Evolutionary conservation across 306 rosid species (phyloP), one percentile per base, ranked within the genome.

Genomic region (Dalbergia cochinchinensis): DNA sequence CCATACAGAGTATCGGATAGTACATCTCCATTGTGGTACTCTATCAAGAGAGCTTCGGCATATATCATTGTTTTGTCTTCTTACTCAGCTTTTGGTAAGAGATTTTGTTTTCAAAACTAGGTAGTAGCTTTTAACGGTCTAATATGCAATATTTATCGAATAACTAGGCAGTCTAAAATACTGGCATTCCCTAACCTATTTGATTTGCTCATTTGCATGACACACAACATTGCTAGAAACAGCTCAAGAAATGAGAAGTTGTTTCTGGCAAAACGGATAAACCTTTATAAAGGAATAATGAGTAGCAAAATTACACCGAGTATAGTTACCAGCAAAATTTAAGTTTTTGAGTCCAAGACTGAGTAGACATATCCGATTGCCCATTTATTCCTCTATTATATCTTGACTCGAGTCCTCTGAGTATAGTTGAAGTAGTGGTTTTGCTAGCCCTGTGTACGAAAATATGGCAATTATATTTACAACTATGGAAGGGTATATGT

Each of bases 41-140:
- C 89, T 35, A 51, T 76, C 72, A 76, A 85, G 90, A 91, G 94
- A 85, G 97, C 94, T 77, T 88, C 96, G 0, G 85, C 96, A 11
- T 80, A 93, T 84, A 88, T 93, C 87, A 89, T 91, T 71, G 96
- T 93, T 59, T 63, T 93, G 81, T 68, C 94, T 65, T 77, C 80
- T 26, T 93, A 93, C 78, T 93, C 97, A 8, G 94, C 96, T 15
- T 84, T 73, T 75, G 96, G 96, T 93, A 85, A 85, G 71, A 37
- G 44, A 44, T 50, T 73, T 57, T 2, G 15, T 22, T 41, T 51
- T 26, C 41, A 42, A 59, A 50, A 69, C 65, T 57, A 42, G 19
- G 22, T 55, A 50, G 47, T 55, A 22, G 59, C 75, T 77, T 55
- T 3, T 22, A 16, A 10, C 18, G 18, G 16, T 50, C 14, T 50